Evolutionary conservation across 108 stramenopile species (phyloP), one percentile per base, ranked within the genome.

Genomic region (Craspedostauros australis): DNA sequence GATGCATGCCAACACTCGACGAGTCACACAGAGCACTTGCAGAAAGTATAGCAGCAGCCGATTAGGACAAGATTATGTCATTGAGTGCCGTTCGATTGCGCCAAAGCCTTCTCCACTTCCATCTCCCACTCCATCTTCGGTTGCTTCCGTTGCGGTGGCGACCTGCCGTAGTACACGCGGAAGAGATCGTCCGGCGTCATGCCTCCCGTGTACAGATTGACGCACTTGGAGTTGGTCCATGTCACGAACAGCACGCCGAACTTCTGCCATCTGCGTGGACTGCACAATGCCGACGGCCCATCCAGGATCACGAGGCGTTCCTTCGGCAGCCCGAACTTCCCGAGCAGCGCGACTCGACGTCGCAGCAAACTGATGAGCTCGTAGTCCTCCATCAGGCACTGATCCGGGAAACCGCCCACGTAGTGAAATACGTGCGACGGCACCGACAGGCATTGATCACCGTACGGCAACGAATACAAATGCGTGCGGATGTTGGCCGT

Each of bases 321-420:
- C 26, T 57, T 23, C 26, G 46, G 46, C 30, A 57, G 49, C 5
- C 37, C 33, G 34, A 6, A 14, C 46, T n/a, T 48, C 24, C 39
- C 12, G 18, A 15, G 43, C 50, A 20, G 71, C 66, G 25, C 72
- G 54, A 5, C n/a, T n/a, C 90, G 72, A 29, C 54, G 56, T 33
- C 90, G 71, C 32, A 92, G 29, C 50, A 82, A 49, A 3, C 71
- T 68, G 12, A 93, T 69, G 39, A 93, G 47, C 41, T 85, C 92
- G 53, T 81, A 94, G 64, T 94, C 93, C 60, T 94, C 93, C 87
- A 94, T 87, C 8, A 94, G 37, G 27, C 81, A 79, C 55, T 89
- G 82, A 47, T 88, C 72, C 6, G 88, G 93, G 59, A 79, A 91
- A 16, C 93, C 93, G 18, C 93, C 89, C 1, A 94, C 22, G 41